phyloP scores from a whole-genome alignment of 116 monocot genomes.

The Cymodocea nodosa region DNA sequence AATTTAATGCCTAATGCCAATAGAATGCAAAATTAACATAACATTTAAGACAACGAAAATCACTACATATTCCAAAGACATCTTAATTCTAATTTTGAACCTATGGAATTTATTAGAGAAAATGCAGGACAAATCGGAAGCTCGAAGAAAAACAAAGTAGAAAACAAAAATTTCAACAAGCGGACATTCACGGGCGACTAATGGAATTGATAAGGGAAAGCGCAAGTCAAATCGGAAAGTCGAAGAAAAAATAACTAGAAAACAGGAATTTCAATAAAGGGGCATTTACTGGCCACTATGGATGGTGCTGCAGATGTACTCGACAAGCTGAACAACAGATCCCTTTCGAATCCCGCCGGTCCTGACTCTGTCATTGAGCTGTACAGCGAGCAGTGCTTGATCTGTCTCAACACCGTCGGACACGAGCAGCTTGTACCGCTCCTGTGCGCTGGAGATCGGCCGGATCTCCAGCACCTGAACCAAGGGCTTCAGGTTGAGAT shows the following conservation, averaged over 20 bases:
- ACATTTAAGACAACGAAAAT: no score
- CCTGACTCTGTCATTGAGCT: slow-evolving; percentile 45
- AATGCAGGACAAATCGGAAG: not conserved
- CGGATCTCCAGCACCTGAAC: slow-evolving; percentile 54
- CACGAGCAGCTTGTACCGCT: slow-evolving; percentile 53
- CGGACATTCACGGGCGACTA: slow-evolving; percentile 29
- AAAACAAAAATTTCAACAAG: not conserved
- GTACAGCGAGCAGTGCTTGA: slow-evolving; percentile 61
- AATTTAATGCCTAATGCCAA: no score
- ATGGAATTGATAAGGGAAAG: not conserved
- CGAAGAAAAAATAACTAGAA: not conserved
- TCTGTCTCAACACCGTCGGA: slow-evolving; percentile 55
- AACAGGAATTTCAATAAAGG: not conserved
- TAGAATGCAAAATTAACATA: no score
- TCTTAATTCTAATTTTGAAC: no score
- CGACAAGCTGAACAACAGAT: slow-evolving; percentile 74
- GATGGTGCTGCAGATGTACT: slow-evolving; percentile 69
- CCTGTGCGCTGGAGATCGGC: slow-evolving; percentile 20
- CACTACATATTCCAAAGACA: no score
- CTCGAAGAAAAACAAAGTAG: not conserved
- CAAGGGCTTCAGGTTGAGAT: slow-evolving; percentile 46
- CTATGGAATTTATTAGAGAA: not conserved
- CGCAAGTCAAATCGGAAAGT: not conserved
- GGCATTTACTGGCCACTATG: slow-evolving; percentile 39
- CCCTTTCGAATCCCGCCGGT: slow-evolving; percentile 31